Evolutionary conservation across 228 moss, liverwort and hornwort species (phyloP).

Genomic region (Sphagnum fallax): DNA sequence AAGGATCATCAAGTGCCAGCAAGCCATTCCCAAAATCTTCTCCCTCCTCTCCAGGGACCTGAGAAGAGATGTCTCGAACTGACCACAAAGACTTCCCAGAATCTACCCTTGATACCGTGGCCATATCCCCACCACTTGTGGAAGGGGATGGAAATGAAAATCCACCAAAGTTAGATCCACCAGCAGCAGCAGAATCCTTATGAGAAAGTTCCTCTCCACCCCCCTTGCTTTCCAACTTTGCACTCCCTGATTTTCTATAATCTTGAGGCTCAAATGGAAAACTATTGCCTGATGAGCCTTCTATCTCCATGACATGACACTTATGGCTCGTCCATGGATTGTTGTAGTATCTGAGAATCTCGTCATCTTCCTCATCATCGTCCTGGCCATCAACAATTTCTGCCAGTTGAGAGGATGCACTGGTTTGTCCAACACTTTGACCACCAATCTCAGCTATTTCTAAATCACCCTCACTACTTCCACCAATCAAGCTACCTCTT

Average conservation of each 20-base stretch:
- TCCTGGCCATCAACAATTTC: conserved; percentile 30
- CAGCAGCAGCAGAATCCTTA: conserved; percentile 28
- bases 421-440: conserved; percentile 29
- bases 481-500: conserved; percentile 40
- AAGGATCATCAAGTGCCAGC: conserved; percentile 40
- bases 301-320: conserved; percentile 51
- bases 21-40: conserved; percentile 41
- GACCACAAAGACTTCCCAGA: conserved; percentile 64
- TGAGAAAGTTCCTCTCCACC: conserved; percentile 19
- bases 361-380: conserved; percentile 51
- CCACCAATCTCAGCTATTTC: conserved; percentile 41
- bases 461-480: conserved; percentile 48
- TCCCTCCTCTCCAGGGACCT: conserved; percentile 34
- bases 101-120: conserved; percentile 49
- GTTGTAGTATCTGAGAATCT: conserved; percentile 56
- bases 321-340: conserved; percentile 61
- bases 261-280: conserved; percentile 32
- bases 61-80: conserved; percentile 45
- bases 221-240: conserved; percentile 24
- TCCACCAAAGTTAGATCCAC: conserved; percentile 49
- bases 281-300: conserved; percentile 18
- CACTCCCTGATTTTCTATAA: conserved; percentile 16
- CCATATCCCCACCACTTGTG: conserved; percentile 49
- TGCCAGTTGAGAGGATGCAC: conserved; percentile 37
- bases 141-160: conserved; percentile 68